Evolutionary conservation across 2,329 filamentous ascomycete genomes (phyloP).

Genomic region (Pestalotiopsis sp.): DNA sequence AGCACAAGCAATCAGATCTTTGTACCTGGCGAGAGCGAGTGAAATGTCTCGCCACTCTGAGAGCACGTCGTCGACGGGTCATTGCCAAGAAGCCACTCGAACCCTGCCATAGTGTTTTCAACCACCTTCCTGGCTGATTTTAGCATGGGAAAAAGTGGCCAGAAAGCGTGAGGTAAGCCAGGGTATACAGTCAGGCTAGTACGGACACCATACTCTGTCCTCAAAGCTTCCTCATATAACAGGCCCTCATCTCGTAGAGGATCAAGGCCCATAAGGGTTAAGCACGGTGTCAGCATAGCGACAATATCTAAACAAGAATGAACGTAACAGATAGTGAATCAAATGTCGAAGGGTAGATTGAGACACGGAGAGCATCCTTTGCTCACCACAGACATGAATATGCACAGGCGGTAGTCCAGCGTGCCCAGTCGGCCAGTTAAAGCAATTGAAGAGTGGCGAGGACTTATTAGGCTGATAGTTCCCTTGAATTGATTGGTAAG

Average conservation of each 20-base stretch:
- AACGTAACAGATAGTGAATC: not conserved
- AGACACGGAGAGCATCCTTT: not conserved
- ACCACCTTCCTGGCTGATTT: not conserved
- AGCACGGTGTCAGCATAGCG: not conserved
- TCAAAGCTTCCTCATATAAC: not conserved
- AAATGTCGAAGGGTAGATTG: not conserved
- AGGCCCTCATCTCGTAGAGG: not conserved
- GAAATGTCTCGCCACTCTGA: not conserved
- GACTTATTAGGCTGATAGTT: not conserved
- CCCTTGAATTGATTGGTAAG: no score
- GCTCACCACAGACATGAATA: not conserved
- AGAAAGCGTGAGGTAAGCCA: not conserved
- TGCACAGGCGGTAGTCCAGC: not conserved
- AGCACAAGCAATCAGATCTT: no score
- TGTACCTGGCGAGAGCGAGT: no score
- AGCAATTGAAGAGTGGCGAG: not conserved
- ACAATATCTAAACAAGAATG: not conserved
- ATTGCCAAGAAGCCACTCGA: not conserved
- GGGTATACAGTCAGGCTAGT: not conserved
- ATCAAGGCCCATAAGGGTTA: not conserved
- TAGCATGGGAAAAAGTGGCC: not conserved
- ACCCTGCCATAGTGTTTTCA: not conserved
- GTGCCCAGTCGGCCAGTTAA: not conserved
- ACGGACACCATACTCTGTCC: not conserved
- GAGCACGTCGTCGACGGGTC: not conserved